Evolutionary conservation across 257 asterid species (phyloP).

Genomic region (Asclepias syriaca): DNA sequence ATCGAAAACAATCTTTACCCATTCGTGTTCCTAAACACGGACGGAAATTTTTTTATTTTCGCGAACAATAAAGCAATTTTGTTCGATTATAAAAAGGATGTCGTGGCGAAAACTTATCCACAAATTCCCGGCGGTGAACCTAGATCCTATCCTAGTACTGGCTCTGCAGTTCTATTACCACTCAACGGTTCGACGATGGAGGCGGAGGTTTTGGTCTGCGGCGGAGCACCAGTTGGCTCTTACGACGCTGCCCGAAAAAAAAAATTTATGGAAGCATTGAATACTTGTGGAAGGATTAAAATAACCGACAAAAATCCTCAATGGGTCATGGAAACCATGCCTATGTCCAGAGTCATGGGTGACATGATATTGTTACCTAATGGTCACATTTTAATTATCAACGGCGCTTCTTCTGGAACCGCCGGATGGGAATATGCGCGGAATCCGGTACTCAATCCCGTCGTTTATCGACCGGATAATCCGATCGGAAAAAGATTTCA

Average conservation of each 20-base stretch:
- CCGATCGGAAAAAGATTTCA: conserved; percentile 15
- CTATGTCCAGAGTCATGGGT: conserved; percentile 39
- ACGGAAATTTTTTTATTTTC: conserved; percentile 42
- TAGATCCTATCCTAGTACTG: conserved; percentile 41
- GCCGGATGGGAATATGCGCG: conserved; percentile 37
- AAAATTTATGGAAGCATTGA: conserved; percentile 28
- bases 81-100: conserved; percentile 21
- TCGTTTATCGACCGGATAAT: conserved; percentile 27
- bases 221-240: conserved; percentile 43
- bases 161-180: conserved; percentile 43
- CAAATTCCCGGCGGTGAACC: conserved; percentile 35
- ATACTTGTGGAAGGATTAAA: conserved; percentile 35
- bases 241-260: conserved; percentile 6
- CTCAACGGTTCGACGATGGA: background rate
- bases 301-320: conserved; percentile 35
- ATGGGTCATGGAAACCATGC: conserved; percentile 53
- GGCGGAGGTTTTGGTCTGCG: conserved; percentile 43
- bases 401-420: conserved; percentile 34
- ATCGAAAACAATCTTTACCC: conserved; percentile 44
- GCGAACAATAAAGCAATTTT: conserved; percentile 39
- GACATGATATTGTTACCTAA: conserved; percentile 44
- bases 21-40: conserved; percentile 34
- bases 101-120: conserved; percentile 29
- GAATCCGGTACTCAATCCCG: conserved; percentile 32
- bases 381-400: conserved; percentile 33